Conservation (phyloP, 352 stramenopile genomes). For the Phytophthora rubi region DNA sequence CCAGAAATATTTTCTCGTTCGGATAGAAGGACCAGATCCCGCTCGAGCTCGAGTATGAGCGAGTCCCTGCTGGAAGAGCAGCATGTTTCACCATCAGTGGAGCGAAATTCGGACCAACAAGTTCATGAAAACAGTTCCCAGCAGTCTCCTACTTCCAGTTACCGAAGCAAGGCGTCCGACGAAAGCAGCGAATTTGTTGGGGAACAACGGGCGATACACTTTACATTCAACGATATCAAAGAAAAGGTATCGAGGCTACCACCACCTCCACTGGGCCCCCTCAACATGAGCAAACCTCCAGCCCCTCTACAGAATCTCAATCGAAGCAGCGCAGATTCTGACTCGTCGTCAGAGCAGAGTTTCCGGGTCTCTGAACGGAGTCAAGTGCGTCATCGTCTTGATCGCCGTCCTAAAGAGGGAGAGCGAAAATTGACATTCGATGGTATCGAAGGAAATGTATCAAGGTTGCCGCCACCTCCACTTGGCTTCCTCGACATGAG, state of each 20-base stretch:
- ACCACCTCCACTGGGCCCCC: constrained; percentile 40
- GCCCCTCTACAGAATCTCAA: constrained; percentile 28
- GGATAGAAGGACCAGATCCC: constrained; percentile 7
- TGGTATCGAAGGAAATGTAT: no score
- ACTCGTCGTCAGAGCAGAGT: constrained; percentile 15
- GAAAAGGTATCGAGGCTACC: constrained; percentile 35
- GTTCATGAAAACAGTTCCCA: background rate
- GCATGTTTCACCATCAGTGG: background rate
- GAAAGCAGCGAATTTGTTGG: constrained; percentile 13
- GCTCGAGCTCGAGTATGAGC: constrained; percentile 21
- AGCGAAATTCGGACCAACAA: constrained; percentile 2
- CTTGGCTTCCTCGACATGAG: no score
- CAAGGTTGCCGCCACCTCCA: no score
- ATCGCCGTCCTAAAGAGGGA: no score
- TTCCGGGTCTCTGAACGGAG: background rate
- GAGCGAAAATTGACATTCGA: no score
- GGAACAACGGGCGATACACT: constrained; percentile 5
- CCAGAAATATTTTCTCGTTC: background rate
- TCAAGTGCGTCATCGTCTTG: background rate
- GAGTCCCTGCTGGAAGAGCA: constrained; percentile 25
- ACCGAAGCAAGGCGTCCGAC: constrained; percentile 4
- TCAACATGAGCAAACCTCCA: constrained; percentile 63
- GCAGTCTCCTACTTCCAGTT: background rate
- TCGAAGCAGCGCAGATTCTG: background rate
- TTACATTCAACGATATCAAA: constrained; percentile 32